A percentile compares a stretch with the other conserved stretches of the same genome.
Conservation (phyloP, 257 asterid species). For the Nemophila menziesii region DNA sequence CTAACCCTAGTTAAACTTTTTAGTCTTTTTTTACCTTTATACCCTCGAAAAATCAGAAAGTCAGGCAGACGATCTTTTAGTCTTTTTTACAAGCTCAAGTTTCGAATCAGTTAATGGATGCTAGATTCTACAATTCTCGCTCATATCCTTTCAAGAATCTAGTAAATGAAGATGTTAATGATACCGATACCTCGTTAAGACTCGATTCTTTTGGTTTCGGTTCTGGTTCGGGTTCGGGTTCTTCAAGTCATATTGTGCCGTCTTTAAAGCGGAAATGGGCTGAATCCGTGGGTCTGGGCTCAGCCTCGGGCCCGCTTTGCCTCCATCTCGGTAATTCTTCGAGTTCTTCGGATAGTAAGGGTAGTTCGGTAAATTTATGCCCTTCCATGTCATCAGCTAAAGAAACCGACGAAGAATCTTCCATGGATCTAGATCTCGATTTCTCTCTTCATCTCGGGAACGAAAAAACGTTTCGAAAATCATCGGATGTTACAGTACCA, state of each 20-base stretch:
- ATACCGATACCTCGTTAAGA: conserved; percentile 67
- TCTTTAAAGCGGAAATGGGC: conserved; percentile 63
- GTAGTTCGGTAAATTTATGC: conserved; percentile 82
- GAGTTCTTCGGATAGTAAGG: conserved; percentile 92
- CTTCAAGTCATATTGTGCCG: conserved; percentile 24
- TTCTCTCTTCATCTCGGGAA: conserved; percentile 68
- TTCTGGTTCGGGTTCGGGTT: too few relatives aligned
- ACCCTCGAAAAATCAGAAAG: too few relatives aligned
- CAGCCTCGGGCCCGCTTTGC: conserved; percentile 34
- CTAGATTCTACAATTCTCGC: conserved; percentile 47
- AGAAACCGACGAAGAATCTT: conserved; percentile 70
- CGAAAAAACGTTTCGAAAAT: conserved; percentile 43
- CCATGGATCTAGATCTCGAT: conserved; percentile 90
- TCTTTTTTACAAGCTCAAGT: conserved; percentile 25
- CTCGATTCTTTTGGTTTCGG: conserved; percentile 58
- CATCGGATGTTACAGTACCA: too few relatives aligned
- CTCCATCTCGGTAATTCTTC: conserved; percentile 76
- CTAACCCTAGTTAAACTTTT: conserved; percentile 51
- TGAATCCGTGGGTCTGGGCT: conserved; percentile 27
- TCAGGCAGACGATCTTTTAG: conserved; percentile 63
- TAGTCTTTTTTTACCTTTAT: conserved; percentile 26
- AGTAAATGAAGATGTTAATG: conserved; percentile 31
- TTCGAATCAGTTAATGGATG: conserved; percentile 60
- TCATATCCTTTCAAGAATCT: conserved; percentile 51
- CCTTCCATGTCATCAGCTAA: conserved; percentile 76